Base-by-base conservation (phyloP, 2,329 filamentous ascomycete genomes). In the Whalleya microplaca region DNA sequence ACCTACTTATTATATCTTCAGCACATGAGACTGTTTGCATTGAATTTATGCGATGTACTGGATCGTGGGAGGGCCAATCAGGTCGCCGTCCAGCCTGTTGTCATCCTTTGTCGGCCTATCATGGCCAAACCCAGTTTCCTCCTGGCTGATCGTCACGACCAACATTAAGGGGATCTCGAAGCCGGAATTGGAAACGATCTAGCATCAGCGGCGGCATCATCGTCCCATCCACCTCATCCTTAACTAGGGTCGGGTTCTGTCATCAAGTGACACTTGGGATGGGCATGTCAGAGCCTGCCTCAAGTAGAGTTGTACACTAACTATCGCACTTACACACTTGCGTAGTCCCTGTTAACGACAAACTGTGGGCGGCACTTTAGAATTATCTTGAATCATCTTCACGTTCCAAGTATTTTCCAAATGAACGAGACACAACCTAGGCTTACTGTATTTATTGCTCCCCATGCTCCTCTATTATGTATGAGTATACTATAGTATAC, bases 21-120 rank as follows among this genome's bases (percentile, higher is more conserved):
- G 61, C 61, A 37, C 51, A 46, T 54, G 49, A 57, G 60, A 56
- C 46, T 51, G 47, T 62, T 62, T 64, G 63, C 63, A 65, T 64
- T 65, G 61, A 61, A 61, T 66, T 64, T 45, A 66, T 66, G 64
- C 56, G 43, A 55, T 51, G 58, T 53, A 45, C 46, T 51, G 46
- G 51, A 55, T 43, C 47, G 27, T 37, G 20, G 55, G 45, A 21
- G 53, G 43, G 23, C 61, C 61, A 59, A 59, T 59, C 29, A 51
- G 20, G n/a, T n/a, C n/a, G n/a, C n/a, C n/a, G n/a, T n/a, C n/a
- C 41, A 43, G 45, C 43, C 45, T n/a, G 45, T 46, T 18, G 21
- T 12, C 27, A 21, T 41, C 55, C 43, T 45, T 55, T 52, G 50
- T 51, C 52, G 43, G 56, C 60, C 42, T 43, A 48, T 45, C 48